phyloP scores from a whole-genome alignment of 495 filamentous ascomycete genomes.

The Tirmania nivea region DNA sequence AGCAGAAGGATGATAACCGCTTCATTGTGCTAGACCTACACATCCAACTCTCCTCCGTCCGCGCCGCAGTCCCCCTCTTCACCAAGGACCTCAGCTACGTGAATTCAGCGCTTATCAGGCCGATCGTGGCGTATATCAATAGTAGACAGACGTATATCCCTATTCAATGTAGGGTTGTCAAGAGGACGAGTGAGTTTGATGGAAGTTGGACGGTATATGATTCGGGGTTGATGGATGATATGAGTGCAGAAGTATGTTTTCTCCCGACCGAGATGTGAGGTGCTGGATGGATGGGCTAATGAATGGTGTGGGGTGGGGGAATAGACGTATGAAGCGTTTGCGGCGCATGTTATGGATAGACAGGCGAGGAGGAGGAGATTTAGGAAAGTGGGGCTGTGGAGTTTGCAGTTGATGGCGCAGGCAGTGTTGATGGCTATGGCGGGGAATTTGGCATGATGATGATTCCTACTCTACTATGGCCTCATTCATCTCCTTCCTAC shows the following conservation, averaged over 20 bases:
- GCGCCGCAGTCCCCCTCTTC: conserved; percentile 78
- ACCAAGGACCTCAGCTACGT: conserved; percentile 75
- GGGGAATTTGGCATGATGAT: conserved; percentile 45
- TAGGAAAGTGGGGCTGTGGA: conserved; percentile 94
- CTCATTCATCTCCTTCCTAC: too few relatives aligned
- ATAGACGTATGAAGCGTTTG: conserved; percentile 76
- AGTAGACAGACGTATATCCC: conserved; percentile 82
- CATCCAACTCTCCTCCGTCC: conserved; percentile 77
- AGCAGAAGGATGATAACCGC: conserved; percentile 30
- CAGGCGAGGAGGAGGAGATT: conserved; percentile 65
- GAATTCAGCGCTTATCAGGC: conserved; percentile 81
- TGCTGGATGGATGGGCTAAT: background rate
- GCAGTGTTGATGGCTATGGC: conserved; percentile 92
- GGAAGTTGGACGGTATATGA: conserved; percentile 91
- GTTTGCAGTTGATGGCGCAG: conserved; percentile 69
- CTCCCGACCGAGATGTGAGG: background rate
- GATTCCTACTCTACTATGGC: too few relatives aligned
- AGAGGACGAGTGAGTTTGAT: conserved; percentile 69
- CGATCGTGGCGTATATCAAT: conserved; percentile 98
- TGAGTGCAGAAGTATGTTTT: conserved; percentile 56
- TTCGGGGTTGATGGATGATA: conserved; percentile 82
- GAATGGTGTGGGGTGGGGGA: background rate
- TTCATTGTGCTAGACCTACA: conserved; percentile 77
- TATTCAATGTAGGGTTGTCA: conserved; percentile 81
- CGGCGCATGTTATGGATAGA: conserved; percentile 65